Conservation (phyloP, 352 stramenopile species). For the Phytophthora sp. region DNA sequence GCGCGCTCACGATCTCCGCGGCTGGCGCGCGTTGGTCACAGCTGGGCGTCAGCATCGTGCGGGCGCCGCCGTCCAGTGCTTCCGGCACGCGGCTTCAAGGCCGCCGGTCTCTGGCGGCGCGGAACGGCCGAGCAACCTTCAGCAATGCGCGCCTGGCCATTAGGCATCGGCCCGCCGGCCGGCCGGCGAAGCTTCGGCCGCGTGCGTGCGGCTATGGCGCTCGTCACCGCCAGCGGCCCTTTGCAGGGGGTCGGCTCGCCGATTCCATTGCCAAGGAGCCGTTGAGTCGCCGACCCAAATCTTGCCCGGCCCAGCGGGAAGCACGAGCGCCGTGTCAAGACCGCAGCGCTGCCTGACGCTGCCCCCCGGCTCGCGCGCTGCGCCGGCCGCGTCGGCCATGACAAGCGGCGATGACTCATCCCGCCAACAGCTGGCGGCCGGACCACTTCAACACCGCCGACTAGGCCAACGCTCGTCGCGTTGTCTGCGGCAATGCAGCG, state of each 20-base stretch:
- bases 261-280: not conserved
- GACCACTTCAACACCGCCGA: conserved; percentile 1
- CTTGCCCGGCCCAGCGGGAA: too few species aligned
- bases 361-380: too few species aligned
- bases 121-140: not conserved
- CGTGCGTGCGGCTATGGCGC: not conserved
- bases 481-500: conserved; percentile 11
- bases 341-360: too few species aligned
- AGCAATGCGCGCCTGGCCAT: not conserved
- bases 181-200: not conserved
- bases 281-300: too few species aligned
- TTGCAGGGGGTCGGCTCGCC: not conserved
- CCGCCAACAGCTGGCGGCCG: too few species aligned
- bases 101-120: not conserved
- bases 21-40: not conserved
- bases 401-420: too few species aligned
- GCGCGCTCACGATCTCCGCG: not conserved
- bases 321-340: too few species aligned
- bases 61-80: too few species aligned
- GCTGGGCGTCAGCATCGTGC: too few species aligned
- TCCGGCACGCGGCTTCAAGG: too few species aligned
- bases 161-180: not conserved
- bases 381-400: too few species aligned
- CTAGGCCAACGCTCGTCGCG: conserved; percentile 10
- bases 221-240: not conserved